These are phyloP conservation scores for Tetrahymena elliotti DNA, from an alignment of 73 alveolate genomes.

Conservation along the genomic window DNA sequence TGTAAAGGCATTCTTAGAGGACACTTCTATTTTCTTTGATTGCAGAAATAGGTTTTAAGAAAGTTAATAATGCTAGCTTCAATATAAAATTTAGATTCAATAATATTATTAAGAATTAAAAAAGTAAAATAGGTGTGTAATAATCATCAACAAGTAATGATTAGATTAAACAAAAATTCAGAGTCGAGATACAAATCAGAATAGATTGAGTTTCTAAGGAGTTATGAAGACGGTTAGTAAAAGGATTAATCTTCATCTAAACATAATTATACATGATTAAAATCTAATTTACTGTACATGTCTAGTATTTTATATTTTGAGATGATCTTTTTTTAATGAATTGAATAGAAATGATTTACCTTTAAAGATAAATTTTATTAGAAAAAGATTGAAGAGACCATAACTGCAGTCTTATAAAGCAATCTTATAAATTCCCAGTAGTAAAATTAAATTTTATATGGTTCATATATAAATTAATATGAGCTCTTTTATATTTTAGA, in stretches of 20 bases:
- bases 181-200: background rate
- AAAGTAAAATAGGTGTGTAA: background rate
- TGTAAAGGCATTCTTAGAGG: background rate
- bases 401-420: background rate
- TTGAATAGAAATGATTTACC: too few species aligned
- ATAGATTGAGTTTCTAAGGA: background rate
- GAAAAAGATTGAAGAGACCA: background rate
- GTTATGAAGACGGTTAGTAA: background rate
- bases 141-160: background rate
- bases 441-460: too few species aligned
- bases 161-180: background rate
- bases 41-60: background rate
- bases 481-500: background rate
- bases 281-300: too few species aligned
- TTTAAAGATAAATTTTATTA: too few species aligned
- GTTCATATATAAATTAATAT: too few species aligned
- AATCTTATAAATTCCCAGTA: background rate
- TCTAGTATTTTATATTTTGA: too few species aligned
- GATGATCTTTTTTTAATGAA: too few species aligned
- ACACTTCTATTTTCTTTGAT: background rate
- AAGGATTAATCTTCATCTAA: too few species aligned
- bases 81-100: background rate
- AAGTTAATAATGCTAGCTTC: background rate
- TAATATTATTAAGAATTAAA: too few species aligned
- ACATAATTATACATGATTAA: too few species aligned